Conservation (phyloP, 805 yeast genomes). For the Alloascoidea hylecoeti region DNA sequence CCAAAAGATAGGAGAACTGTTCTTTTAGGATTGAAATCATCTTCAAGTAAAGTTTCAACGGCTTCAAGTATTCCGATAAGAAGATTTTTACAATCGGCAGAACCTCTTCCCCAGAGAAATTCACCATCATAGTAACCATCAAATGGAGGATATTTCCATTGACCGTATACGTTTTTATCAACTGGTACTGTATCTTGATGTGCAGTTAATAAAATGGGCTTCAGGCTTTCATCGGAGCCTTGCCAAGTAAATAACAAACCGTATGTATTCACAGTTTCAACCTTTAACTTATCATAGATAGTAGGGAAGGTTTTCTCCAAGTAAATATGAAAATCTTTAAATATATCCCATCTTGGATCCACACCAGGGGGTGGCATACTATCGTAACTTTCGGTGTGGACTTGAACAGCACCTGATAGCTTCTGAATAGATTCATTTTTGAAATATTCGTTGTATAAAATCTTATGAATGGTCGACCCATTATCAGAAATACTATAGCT, state of each 20-base stretch:
- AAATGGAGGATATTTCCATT: constrained; percentile 51
- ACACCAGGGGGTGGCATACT: constrained; percentile 32
- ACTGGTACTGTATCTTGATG: constrained; percentile 66
- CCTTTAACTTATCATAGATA: constrained; percentile 27
- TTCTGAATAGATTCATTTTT: background rate
- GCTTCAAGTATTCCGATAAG: constrained; percentile 51
- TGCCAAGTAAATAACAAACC: constrained; percentile 9
- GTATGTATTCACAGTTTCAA: constrained; percentile 23
- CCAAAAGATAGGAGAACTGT: constrained; percentile 51
- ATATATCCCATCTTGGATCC: constrained; percentile 33
- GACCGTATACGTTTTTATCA: constrained; percentile 28
- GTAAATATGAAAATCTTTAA: constrained; percentile 35
- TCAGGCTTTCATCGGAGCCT: constrained; percentile 16
- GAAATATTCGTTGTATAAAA: background rate
- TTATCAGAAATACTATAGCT: no score
- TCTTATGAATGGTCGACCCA: background rate
- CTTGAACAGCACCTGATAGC: constrained; percentile 35
- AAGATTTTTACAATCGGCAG: constrained; percentile 52
- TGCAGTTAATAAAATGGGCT: constrained; percentile 49
- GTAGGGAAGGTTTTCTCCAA: constrained; percentile 37
- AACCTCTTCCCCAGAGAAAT: constrained; percentile 53
- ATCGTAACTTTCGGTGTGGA: constrained; percentile 55
- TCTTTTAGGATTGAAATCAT: constrained; percentile 39
- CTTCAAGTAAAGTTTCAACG: constrained; percentile 34
- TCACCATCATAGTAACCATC: constrained; percentile 45